Conservation (phyloP, 1,139 yeast genomes). For the Meyerozyma elateridarum region DNA sequence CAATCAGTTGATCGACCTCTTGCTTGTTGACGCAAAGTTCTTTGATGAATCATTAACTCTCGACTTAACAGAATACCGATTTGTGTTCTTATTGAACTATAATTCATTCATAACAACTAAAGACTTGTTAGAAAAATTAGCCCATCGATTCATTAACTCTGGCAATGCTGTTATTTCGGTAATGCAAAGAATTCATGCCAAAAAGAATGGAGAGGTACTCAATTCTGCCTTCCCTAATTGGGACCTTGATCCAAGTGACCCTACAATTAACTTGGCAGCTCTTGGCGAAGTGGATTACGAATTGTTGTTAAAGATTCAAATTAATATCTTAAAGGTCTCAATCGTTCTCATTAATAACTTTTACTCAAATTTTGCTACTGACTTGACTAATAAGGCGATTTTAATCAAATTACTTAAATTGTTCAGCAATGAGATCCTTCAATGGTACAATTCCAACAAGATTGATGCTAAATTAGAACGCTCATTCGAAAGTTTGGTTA, state of each 20-base stretch:
- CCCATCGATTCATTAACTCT: conserved; percentile 41
- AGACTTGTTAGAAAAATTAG: conserved; percentile 39
- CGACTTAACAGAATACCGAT: conserved; percentile 41
- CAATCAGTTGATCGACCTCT: conserved; percentile 39
- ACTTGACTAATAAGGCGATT: conserved; percentile 53
- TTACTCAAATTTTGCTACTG: conserved; percentile 72
- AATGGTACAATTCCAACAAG: conserved; percentile 61
- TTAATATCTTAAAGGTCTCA: conserved; percentile 76
- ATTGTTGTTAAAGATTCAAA: conserved; percentile 66
- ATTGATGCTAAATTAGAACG: conserved; percentile 37
- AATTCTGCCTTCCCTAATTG: conserved; percentile 49
- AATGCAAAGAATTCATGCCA: conserved; percentile 26
- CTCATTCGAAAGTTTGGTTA: conserved; percentile 47
- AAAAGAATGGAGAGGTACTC: conserved; percentile 8
- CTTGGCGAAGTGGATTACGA: conserved; percentile 49
- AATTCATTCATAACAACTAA: conserved; percentile 40
- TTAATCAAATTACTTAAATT: conserved; percentile 64
- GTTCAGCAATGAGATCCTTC: conserved; percentile 65
- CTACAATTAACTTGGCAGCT: conserved; percentile 30
- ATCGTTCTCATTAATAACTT: conserved; percentile 68
- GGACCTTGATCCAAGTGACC: conserved; percentile 38
- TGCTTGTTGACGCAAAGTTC: conserved; percentile 36
- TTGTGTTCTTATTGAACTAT: conserved; percentile 41
- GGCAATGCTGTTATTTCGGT: conserved; percentile 47
- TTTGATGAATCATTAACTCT: conserved; percentile 35